phyloP scores from a whole-genome alignment of 495 filamentous ascomycete genomes.

The Eremomyces bilateralis region DNA sequence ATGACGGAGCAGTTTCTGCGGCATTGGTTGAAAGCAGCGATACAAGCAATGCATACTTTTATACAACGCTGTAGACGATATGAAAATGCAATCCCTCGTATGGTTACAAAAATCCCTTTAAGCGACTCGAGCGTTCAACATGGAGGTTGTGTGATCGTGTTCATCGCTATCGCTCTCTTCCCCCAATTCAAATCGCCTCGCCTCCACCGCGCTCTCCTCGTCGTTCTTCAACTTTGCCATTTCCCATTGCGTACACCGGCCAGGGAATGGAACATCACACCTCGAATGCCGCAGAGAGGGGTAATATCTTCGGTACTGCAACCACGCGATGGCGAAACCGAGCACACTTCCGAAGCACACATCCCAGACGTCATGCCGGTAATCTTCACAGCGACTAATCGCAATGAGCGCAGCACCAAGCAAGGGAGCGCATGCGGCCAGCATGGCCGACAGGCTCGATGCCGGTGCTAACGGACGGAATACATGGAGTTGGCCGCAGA shows the following conservation, averaged over 20 bases:
- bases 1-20: background rate
- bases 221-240: too few relatives aligned
- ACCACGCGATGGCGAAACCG: slow-evolving; percentile 53
- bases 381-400: slow-evolving; percentile 80
- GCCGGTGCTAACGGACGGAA: slow-evolving; percentile 34
- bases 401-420: slow-evolving; percentile 72
- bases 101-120: background rate
- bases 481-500: slow-evolving; percentile 58
- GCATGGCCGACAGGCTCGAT: slow-evolving; percentile 36
- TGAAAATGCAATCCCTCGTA: background rate
- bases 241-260: too few relatives aligned
- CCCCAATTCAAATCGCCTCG: background rate
- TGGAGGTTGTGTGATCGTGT: background rate
- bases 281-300: slow-evolving; percentile 25
- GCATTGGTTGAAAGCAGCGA: background rate
- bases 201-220: too few relatives aligned
- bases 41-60: background rate
- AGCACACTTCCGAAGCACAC: slow-evolving; percentile 57
- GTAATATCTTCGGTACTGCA: slow-evolving; percentile 59
- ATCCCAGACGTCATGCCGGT: slow-evolving; percentile 87
- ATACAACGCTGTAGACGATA: background rate
- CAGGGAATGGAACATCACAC: slow-evolving; percentile 36
- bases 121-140: background rate
- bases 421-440: slow-evolving; percentile 43
- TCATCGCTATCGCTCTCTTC: background rate